phyloP scores from a whole-genome alignment of 371 early-diverging fungal genomes.

The Syncephalastrum contaminatum region DNA sequence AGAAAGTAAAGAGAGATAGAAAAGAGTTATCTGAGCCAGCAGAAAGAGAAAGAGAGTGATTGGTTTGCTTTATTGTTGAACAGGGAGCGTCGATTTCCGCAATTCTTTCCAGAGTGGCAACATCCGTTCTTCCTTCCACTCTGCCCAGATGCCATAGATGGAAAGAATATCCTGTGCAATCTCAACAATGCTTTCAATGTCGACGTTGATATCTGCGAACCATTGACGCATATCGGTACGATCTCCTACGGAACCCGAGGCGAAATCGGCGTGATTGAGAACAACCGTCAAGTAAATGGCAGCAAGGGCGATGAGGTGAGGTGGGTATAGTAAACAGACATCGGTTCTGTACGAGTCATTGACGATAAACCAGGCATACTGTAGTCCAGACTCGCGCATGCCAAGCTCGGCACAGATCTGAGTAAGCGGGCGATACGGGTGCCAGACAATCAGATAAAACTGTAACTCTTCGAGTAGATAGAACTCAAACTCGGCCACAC shows the following conservation, averaged over 20 bases:
- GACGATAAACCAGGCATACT: conserved; percentile 81
- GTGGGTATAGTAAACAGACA: conserved; percentile 80
- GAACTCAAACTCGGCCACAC: conserved; percentile 90
- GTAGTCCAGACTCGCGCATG: conserved; percentile 60
- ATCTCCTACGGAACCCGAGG: conserved; percentile 44
- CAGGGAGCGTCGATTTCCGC: not conserved
- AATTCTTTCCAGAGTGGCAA: conserved; percentile 39
- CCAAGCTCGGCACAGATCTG: conserved; percentile 60
- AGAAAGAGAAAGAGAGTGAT: no score
- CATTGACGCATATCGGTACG: conserved; percentile 66
- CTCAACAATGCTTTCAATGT: conserved; percentile 66
- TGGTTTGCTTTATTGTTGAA: no score
- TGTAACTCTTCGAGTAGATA: conserved; percentile 87
- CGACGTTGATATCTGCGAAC: conserved; percentile 77
- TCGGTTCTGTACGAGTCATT: conserved; percentile 83
- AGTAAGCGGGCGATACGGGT: conserved; percentile 80
- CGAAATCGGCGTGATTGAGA: conserved; percentile 53
- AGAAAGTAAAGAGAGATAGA: no score
- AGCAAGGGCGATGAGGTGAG: conserved; percentile 85
- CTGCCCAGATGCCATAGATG: conserved; percentile 66
- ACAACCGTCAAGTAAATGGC: conserved; percentile 75
- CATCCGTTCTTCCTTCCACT: conserved; percentile 62
- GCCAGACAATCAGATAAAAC: conserved; percentile 83
- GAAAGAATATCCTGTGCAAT: conserved; percentile 69
- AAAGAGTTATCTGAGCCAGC: no score